Percentiles rank a stretch among this genome's conserved stretches.
phyloP scores from a whole-genome alignment of 177 flowering plant species.

The Vitis hybrid region DNA sequence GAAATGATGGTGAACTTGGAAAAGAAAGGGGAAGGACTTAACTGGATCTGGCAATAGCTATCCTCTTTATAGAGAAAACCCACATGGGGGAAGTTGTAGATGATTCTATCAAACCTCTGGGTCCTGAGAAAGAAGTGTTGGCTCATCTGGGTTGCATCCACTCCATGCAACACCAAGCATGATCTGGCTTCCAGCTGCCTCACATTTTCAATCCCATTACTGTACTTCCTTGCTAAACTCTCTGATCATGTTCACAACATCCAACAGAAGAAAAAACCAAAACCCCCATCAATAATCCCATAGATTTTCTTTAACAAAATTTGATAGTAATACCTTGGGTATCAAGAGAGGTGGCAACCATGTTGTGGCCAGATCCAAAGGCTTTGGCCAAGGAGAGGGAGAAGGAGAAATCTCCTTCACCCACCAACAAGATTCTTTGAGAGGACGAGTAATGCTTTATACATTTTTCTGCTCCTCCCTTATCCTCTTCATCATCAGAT shows the following conservation, averaged over 20 bases:
- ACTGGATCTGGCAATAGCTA: conserved; percentile 41
- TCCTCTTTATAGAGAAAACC: conserved; percentile 41
- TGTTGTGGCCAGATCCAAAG: conserved; percentile 43
- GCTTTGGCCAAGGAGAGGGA: conserved; percentile 35
- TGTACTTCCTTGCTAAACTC: conserved; percentile 29
- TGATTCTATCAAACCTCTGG: conserved; percentile 42
- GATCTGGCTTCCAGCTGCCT: conserved; percentile 44
- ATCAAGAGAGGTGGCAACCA: conserved; percentile 51
- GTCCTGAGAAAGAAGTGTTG: conserved; percentile 40
- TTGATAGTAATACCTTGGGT: not conserved
- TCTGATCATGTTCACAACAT: conserved; percentile 19
- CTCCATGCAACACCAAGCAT: conserved; percentile 38
- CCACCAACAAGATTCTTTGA: conserved; percentile 41
- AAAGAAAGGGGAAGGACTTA: not conserved
- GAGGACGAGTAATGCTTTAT: conserved; percentile 25
- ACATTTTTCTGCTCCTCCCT: conserved; percentile 26
- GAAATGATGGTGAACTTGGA: not conserved
- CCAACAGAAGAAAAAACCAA: not conserved
- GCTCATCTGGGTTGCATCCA: conserved; percentile 49
- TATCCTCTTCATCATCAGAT: conserved; percentile 14
- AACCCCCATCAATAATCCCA: not conserved
- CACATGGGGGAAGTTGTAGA: conserved; percentile 57
- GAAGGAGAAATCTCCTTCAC: conserved; percentile 60
- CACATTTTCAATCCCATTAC: conserved; percentile 35
- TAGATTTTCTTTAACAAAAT: not conserved